These are phyloP conservation scores for Clonostachys byssicola DNA, from an alignment of 2,329 filamentous ascomycete genomes.

Conservation along the genomic window DNA sequence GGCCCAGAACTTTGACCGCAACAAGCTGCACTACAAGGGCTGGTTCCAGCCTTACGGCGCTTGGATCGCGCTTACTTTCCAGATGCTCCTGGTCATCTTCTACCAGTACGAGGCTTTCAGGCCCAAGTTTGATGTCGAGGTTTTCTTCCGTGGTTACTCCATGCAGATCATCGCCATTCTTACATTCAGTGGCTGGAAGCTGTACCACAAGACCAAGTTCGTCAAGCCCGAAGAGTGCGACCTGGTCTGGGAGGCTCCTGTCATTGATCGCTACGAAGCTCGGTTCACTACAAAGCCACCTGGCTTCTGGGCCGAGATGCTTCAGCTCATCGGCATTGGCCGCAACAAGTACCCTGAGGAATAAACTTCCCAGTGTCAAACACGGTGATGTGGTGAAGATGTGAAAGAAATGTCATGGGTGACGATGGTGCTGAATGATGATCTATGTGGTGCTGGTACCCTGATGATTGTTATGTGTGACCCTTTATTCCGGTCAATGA, in stretches of 20 bases:
- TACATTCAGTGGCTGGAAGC: slow-evolving; percentile 58
- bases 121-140: slow-evolving; percentile 36
- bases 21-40: slow-evolving; percentile 50
- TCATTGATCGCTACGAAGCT: slow-evolving; percentile 52
- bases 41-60: slow-evolving; percentile 56
- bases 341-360: no score
- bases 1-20: slow-evolving; percentile 48
- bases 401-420: no score
- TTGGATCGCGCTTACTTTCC: slow-evolving; percentile 36
- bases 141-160: slow-evolving; percentile 51
- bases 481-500: no score
- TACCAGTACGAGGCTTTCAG: slow-evolving; percentile 53
- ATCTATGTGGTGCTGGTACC: no score
- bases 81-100: slow-evolving; percentile 36
- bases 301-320: no score
- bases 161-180: slow-evolving; percentile 51
- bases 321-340: no score
- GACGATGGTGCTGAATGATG: no score
- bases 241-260: slow-evolving; percentile 56
- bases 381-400: no score
- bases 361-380: no score
- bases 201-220: slow-evolving; percentile 54
- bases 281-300: no score
- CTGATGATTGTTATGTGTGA: no score
- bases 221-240: slow-evolving; percentile 51